These are phyloP conservation scores for Cymbidium sinense DNA, from an alignment of 106 monocot species.

Conservation along the genomic window DNA sequence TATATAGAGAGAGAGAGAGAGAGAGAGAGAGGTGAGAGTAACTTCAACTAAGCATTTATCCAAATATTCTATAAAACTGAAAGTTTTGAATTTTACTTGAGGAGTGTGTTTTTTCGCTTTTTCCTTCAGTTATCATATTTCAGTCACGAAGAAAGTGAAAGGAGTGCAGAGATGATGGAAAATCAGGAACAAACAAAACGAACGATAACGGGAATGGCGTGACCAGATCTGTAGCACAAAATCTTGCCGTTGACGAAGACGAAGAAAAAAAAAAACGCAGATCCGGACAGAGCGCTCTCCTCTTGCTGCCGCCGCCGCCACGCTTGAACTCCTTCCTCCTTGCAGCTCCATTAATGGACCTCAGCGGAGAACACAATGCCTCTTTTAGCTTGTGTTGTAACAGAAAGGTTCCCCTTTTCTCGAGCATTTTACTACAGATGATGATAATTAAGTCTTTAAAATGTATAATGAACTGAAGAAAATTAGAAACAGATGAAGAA, in stretches of 20 bases:
- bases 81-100: too few relatives aligned
- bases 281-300: neutral
- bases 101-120: neutral
- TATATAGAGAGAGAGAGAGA: too few relatives aligned
- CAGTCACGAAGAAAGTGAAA: neutral
- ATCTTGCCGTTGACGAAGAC: neutral
- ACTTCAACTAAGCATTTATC: too few relatives aligned
- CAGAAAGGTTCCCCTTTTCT: neutral
- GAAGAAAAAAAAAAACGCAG: neutral
- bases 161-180: neutral
- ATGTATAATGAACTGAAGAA: neutral
- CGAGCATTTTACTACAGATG: neutral
- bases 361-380: neutral
- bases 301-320: neutral
- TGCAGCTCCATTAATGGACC: neutral
- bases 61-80: too few relatives aligned
- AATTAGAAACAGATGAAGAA: neutral
- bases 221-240: neutral
- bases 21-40: too few relatives aligned
- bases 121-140: neutral
- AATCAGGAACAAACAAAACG: neutral
- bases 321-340: neutral
- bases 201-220: neutral
- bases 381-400: neutral
- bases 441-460: neutral